Evolutionary conservation across 1,284 basidiomycete species (phyloP).

Genomic region (Leccinum fallax): DNA sequence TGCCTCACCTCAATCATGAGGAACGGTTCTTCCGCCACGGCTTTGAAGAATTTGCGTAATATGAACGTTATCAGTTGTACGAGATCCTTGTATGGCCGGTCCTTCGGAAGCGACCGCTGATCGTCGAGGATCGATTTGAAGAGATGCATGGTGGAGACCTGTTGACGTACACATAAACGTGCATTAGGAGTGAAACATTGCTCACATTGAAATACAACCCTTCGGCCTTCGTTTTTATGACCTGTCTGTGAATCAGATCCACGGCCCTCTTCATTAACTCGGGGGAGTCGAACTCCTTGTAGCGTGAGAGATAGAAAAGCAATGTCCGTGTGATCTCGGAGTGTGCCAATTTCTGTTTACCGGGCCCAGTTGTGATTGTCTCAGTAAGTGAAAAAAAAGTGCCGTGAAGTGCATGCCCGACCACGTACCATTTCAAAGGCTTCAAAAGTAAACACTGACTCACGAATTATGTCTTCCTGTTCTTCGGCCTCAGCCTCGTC

Average conservation of each 20-base stretch:
- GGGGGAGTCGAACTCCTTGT: slow-evolving; percentile 75
- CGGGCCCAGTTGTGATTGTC: slow-evolving; percentile 21
- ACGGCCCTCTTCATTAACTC: slow-evolving; percentile 89
- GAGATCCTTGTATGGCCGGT: slow-evolving; percentile 82
- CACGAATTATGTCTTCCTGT: slow-evolving; percentile 67
- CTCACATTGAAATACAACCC: slow-evolving; percentile 89
- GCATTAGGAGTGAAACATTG: slow-evolving; percentile 9
- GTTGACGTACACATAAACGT: slow-evolving; percentile 29
- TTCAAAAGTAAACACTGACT: slow-evolving; percentile 89
- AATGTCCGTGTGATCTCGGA: slow-evolving; percentile 83
- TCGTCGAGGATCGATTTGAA: slow-evolving; percentile 84
- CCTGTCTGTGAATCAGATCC: slow-evolving; percentile 85
- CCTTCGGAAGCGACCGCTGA: slow-evolving; percentile 72
- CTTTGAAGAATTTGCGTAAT: slow-evolving; percentile 90
- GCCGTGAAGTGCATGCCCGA: slow-evolving; percentile 21
- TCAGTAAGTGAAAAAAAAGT: slow-evolving; percentile 12
- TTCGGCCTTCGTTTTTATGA: slow-evolving; percentile 86
- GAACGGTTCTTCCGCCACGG: slow-evolving; percentile 78
- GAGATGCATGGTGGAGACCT: slow-evolving; percentile 85
- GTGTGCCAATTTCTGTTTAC: slow-evolving; percentile 76
- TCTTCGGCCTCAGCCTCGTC: slow-evolving; percentile 61
- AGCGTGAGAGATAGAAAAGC: slow-evolving; percentile 77
- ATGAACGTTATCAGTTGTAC: slow-evolving; percentile 82
- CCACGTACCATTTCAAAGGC: slow-evolving; percentile 79
- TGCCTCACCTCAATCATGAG: slow-evolving; percentile 73